Evolutionary conservation across 805 yeast species (phyloP).

Genomic region (Candida insectalens): DNA sequence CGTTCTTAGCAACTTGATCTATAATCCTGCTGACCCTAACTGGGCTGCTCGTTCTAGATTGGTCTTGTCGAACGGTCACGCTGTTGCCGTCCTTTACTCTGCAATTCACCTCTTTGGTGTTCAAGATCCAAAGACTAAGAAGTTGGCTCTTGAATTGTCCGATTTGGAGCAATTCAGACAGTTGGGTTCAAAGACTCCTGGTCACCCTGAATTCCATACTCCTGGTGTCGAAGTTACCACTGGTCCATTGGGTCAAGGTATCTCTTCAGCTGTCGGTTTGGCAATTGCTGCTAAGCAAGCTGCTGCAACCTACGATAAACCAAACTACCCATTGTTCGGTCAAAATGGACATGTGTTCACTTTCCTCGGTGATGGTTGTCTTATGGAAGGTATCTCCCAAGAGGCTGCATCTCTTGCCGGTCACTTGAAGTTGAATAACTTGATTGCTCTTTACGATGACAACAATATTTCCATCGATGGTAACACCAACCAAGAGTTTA

Average conservation of each 20-base stretch:
- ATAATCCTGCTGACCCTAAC: slow-evolving; percentile 84
- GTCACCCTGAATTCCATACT: slow-evolving; percentile 91
- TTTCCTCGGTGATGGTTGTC: slow-evolving; percentile 95
- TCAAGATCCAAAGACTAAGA: no score
- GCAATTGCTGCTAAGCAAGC: slow-evolving; percentile 90
- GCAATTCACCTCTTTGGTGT: slow-evolving; percentile 81
- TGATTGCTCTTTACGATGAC: slow-evolving; percentile 94
- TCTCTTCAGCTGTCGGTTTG: slow-evolving; percentile 89
- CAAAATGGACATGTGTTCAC: slow-evolving; percentile 70
- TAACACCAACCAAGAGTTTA: slow-evolving; percentile 78
- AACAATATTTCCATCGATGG: slow-evolving; percentile 97
- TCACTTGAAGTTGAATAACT: slow-evolving; percentile 85
- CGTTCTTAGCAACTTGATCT: slow-evolving; percentile 67
- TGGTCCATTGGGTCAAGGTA: slow-evolving; percentile 99
- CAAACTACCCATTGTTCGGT: slow-evolving; percentile 44
- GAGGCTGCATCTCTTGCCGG: slow-evolving; percentile 96
- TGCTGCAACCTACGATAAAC: slow-evolving; percentile 91
- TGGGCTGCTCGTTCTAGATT: slow-evolving; percentile 97
- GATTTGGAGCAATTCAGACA: slow-evolving; percentile 90
- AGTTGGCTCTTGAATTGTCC: slow-evolving; percentile 47
- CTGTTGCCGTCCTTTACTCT: slow-evolving; percentile 81
- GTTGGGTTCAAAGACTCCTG: slow-evolving; percentile 85
- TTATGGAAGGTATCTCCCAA: slow-evolving; percentile 95
- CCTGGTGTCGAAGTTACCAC: slow-evolving; percentile 97
- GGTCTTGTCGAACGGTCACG: slow-evolving; percentile 93